Evolutionary conservation across 495 filamentous ascomycete genomes (phyloP).

Genomic region (Xylaria scruposa): DNA sequence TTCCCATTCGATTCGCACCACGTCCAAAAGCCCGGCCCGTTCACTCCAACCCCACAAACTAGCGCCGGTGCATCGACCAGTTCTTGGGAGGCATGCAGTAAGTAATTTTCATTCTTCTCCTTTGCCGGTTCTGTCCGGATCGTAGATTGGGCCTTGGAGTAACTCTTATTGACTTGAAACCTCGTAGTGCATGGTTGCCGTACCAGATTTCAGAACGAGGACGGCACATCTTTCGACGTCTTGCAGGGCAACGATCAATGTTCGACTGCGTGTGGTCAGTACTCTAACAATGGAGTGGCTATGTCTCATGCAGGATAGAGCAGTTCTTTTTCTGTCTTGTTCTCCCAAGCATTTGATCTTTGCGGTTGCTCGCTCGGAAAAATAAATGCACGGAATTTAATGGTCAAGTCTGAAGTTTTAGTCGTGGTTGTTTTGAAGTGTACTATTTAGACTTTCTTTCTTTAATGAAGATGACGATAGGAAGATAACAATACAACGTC

Average conservation of each 20-base stretch:
- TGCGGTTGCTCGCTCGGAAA: background rate
- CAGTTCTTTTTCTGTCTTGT: background rate
- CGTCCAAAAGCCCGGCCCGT: background rate
- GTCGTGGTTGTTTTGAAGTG: background rate
- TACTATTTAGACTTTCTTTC: background rate
- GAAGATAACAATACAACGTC: background rate
- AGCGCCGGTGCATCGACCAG: background rate
- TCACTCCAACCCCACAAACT: background rate
- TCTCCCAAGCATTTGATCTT: background rate
- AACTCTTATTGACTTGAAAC: background rate
- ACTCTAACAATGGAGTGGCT: background rate
- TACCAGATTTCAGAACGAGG: background rate
- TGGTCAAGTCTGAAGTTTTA: background rate
- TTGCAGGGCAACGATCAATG: background rate
- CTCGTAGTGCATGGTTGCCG: slow-evolving; percentile 5
- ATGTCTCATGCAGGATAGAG: background rate
- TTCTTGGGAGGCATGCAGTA: slow-evolving; percentile 7
- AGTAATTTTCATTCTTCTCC: background rate
- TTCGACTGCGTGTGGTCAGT: background rate
- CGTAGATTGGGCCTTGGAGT: background rate
- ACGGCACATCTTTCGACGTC: background rate
- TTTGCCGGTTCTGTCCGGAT: background rate
- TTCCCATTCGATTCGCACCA: slow-evolving; percentile 7
- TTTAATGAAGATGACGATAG: background rate
- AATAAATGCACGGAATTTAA: background rate